Evolutionary conservation across 305 asterid species (phyloP).

Genomic region (Fraxinus paxiana): DNA sequence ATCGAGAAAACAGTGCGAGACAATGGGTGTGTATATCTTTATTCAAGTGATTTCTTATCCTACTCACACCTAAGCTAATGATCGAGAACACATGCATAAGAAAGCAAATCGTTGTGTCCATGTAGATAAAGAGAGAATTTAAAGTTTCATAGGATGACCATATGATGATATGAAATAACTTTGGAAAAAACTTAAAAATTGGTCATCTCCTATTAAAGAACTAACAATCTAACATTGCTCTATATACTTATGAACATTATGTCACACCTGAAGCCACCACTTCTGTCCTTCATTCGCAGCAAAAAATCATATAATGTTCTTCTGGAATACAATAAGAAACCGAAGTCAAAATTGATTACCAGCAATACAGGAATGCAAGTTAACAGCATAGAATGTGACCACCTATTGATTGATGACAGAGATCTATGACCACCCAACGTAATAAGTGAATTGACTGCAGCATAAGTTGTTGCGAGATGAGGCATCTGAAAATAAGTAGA

Average conservation of each 20-base stretch:
- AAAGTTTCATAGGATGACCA: neutral
- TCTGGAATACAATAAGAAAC: constrained; percentile 40
- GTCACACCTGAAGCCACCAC: constrained; percentile 92
- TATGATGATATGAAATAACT: constrained; percentile 5
- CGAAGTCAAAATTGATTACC: constrained; percentile 3
- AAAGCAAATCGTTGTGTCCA: neutral
- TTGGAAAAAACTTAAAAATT: neutral
- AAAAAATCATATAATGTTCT: constrained; percentile 49
- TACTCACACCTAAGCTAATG: neutral
- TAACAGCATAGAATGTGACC: constrained; percentile 10
- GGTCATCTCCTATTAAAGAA: constrained; percentile 2
- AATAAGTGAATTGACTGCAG: constrained; percentile 76
- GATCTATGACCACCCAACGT: constrained; percentile 71
- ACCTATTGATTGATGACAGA: constrained; percentile 80
- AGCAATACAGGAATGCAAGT: constrained; percentile 10
- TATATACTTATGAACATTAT: constrained; percentile 8
- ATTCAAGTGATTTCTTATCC: neutral
- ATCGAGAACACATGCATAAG: neutral
- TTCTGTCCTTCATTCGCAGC: constrained; percentile 72
- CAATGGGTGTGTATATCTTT: neutral
- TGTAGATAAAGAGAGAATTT: neutral
- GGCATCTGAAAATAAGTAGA: constrained; percentile 62
- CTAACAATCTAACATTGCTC: constrained; percentile 1
- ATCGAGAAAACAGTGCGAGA: neutral
- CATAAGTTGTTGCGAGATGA: constrained; percentile 96